These are phyloP conservation scores for Wickerhamomyces canadensis DNA, from an alignment of 805 yeast species.

Conservation along the genomic window DNA sequence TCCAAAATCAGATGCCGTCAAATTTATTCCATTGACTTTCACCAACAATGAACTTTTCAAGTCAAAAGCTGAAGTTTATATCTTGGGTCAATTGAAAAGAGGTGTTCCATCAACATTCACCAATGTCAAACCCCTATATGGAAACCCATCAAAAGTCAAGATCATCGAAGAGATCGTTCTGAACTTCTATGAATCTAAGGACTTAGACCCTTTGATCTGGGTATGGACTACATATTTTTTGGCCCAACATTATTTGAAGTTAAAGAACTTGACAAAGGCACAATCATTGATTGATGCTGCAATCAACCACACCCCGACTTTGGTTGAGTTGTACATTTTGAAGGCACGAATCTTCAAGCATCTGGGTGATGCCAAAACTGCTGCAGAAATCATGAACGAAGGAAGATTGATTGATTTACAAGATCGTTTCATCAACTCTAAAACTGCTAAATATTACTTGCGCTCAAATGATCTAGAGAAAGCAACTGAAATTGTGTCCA, in stretches of 20 bases:
- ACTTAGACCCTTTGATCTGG: conserved; percentile 29
- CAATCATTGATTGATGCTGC: conserved; percentile 54
- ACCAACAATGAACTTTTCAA: conserved; percentile 49
- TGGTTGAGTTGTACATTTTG: conserved; percentile 74
- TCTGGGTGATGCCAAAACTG: conserved; percentile 52
- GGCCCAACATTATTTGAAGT: conserved; percentile 67
- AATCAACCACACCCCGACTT: conserved; percentile 69
- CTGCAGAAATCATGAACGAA: conserved; percentile 58
- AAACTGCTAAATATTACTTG: conserved; percentile 75
- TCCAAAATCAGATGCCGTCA: conserved; percentile 81
- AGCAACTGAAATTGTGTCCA: conserved; percentile 67
- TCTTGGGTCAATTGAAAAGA: conserved; percentile 56
- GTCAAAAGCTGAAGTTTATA: conserved; percentile 44
- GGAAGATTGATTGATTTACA: conserved; percentile 79
- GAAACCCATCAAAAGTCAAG: conserved; percentile 27
- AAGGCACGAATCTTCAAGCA: conserved; percentile 81
- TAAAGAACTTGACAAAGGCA: conserved; percentile 51
- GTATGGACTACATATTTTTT: conserved; percentile 74
- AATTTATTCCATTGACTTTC: conserved; percentile 71
- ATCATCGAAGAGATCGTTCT: conserved; percentile 49
- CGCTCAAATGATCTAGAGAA: conserved; percentile 70
- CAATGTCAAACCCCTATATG: conserved; percentile 76
- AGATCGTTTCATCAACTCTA: conserved; percentile 88
- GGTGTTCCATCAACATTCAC: conserved; percentile 91
- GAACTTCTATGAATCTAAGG: conserved; percentile 33